Evolutionary conservation across 371 early-diverging fungal genomes (phyloP).

Genomic region (Lichtheimia corymbifera): DNA sequence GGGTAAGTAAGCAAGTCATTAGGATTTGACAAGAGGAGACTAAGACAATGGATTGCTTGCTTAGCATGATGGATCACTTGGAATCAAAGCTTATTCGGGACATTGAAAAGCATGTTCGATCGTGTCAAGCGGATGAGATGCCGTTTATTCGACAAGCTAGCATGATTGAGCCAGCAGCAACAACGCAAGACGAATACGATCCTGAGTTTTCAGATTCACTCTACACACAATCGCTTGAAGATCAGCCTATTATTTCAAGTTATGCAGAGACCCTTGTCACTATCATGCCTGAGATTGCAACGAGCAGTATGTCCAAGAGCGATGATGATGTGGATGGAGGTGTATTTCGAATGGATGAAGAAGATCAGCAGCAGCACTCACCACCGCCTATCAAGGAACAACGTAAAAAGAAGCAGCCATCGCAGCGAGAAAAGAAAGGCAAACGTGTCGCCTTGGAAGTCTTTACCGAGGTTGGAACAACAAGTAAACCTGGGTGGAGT

Average conservation of each 20-base stretch:
- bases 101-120: constrained; percentile 26
- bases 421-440: neutral
- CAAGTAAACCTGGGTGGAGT: neutral
- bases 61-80: constrained; percentile 26
- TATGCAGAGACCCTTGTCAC: constrained; percentile 30
- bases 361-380: neutral
- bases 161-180: neutral
- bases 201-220: constrained; percentile 34
- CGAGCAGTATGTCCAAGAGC: constrained; percentile 5
- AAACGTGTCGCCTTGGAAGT: neutral
- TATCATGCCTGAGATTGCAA: constrained; percentile 16
- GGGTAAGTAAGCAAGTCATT: constrained; percentile 28
- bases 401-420: neutral
- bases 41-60: neutral
- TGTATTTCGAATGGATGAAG: constrained; percentile 17
- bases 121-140: constrained; percentile 17
- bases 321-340: constrained; percentile 9
- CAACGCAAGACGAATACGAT: constrained; percentile 18
- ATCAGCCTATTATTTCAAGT: constrained; percentile 14
- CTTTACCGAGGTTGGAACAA: neutral
- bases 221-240: constrained; percentile 27
- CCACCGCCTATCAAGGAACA: constrained; percentile 4
- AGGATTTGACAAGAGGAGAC: neutral
- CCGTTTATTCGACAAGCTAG: constrained; percentile 15
- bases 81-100: constrained; percentile 22